Percentiles rank a stretch among this genome's conserved stretches.
Conservation (phyloP, 2,329 filamentous ascomycete genomes). For the Colletotrichum sp. region DNA sequence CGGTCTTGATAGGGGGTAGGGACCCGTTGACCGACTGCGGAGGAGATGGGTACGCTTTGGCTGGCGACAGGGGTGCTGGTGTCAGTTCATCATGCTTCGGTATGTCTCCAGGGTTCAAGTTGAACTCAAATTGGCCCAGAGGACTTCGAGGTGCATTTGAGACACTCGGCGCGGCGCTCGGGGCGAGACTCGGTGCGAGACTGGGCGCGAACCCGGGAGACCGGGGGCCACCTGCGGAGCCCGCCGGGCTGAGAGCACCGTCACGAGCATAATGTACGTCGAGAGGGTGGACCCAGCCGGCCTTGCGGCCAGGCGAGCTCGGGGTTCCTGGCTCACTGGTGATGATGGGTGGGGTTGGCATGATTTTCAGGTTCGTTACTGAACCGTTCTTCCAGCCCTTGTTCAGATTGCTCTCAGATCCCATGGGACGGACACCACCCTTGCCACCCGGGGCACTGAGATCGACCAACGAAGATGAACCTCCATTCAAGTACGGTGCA, state of each 20-base stretch:
- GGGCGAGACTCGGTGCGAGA: neutral
- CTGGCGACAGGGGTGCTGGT: slow-evolving; percentile 18
- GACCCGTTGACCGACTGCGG: slow-evolving; percentile 36
- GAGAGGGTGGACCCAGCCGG: slow-evolving; percentile 52
- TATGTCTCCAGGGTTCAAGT: slow-evolving; percentile 25
- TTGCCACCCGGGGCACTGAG: slow-evolving; percentile 35
- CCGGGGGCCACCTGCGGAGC: slow-evolving; percentile 26
- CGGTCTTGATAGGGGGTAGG: slow-evolving; percentile 20
- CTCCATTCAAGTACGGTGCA: slow-evolving; percentile 39
- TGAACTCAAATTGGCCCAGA: slow-evolving; percentile 45
- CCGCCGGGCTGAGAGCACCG: slow-evolving; percentile 12
- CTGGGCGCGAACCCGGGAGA: neutral
- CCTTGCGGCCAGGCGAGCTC: slow-evolving; percentile 32
- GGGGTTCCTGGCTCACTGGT: slow-evolving; percentile 38
- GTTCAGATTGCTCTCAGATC: slow-evolving; percentile 45
- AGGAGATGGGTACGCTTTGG: slow-evolving; percentile 33
- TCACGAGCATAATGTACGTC: slow-evolving; percentile 45
- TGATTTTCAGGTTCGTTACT: slow-evolving; percentile 34
- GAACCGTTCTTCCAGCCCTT: slow-evolving; percentile 39
- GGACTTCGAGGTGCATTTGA: slow-evolving; percentile 38
- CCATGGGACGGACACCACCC: slow-evolving; percentile 34
- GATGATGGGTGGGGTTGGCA: slow-evolving; percentile 32
- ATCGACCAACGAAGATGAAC: slow-evolving; percentile 52
- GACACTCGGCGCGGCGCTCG: slow-evolving; percentile 19
- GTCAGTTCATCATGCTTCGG: neutral